Evolutionary conservation across 2,329 filamentous ascomycete species (phyloP), one percentile per base, ranked within the genome.

Genomic region (Penicillium sumatraense): DNA sequence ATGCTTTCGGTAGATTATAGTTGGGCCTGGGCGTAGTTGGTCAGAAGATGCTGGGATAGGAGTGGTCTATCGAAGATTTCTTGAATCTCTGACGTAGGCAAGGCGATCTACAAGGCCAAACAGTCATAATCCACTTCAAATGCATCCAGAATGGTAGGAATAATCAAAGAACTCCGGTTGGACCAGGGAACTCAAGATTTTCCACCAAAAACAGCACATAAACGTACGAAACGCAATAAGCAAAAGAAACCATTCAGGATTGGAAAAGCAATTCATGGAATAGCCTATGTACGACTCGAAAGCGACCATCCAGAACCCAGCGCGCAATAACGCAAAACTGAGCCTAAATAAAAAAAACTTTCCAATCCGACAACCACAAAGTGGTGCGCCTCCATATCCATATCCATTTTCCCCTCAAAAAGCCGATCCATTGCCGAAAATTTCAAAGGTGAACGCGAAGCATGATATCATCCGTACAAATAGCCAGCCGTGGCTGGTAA

Each of bases 381-480:
- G 57, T 50, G 49, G 53, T 7, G 38, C 14, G 21, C 11, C 23
- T 42, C 38, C 38, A 42, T 62, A 54, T 59, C 42, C 50, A 59
- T 31, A 46, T 59, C 55, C 50, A 65, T 66, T 62, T 65, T 55
- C 60, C 49, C 55, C 45, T 53, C 51, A 58, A 61, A 60, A 60
- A 65, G 61, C 58, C 58, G 53, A 60, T 58, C 56, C 62, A 48
- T 63, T 63, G 61, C 60, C 63, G 58, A 64, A 63, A 65, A 65
- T 64, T 57, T 62, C 63, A 56, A 48, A 49, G 36, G 57, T 55
- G 52, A 64, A 65, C 56, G 60, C 63, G 60, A 64, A 65, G 62
- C 63, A 64, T 66, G 63, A 66, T 65, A 66, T 66, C 63, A 66
- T 66, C 63, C 63, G 63, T 65, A 63, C 62, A 66, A 65, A 59